phyloP scores from a whole-genome alignment of 140 eudicot genomes.

The Oenanthe javanica region DNA sequence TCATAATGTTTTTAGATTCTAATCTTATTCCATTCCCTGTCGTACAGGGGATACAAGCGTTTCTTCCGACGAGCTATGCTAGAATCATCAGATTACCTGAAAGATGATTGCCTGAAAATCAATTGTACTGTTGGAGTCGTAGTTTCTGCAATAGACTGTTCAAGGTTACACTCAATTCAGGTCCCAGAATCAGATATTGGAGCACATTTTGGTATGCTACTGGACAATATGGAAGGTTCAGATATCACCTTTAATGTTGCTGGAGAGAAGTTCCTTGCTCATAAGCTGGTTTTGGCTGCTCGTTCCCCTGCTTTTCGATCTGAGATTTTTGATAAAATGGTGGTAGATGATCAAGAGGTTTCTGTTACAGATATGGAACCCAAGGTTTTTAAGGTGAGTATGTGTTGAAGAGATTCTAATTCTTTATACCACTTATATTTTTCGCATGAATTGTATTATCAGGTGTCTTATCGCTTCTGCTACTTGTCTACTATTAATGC shows the following conservation, averaged over 20 bases:
- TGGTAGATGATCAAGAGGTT: slow-evolving; percentile 48
- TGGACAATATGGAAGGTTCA: slow-evolving; percentile 76
- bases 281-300: slow-evolving; percentile 76
- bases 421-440: not conserved
- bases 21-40: not conserved
- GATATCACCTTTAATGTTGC: slow-evolving; percentile 61
- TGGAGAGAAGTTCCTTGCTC: slow-evolving; percentile 77
- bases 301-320: slow-evolving; percentile 66
- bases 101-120: slow-evolving; percentile 79
- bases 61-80: slow-evolving; percentile 58
- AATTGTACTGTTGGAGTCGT: slow-evolving; percentile 89
- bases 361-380: slow-evolving; percentile 63
- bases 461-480: not conserved
- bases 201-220: slow-evolving; percentile 61
- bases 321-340: slow-evolving; percentile 37
- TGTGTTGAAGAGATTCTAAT: not conserved
- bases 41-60: slow-evolving; percentile 67
- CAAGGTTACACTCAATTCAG: slow-evolving; percentile 63
- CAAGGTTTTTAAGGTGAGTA: slow-evolving; percentile 60
- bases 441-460: not conserved
- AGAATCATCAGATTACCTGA: slow-evolving; percentile 62
- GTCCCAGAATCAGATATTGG: slow-evolving; percentile 90
- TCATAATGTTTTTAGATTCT: not conserved
- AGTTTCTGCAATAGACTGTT: slow-evolving; percentile 69
- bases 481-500: not conserved